phyloP scores from a whole-genome alignment of 306 rosid species.

The Trifolium fragiferum region DNA sequence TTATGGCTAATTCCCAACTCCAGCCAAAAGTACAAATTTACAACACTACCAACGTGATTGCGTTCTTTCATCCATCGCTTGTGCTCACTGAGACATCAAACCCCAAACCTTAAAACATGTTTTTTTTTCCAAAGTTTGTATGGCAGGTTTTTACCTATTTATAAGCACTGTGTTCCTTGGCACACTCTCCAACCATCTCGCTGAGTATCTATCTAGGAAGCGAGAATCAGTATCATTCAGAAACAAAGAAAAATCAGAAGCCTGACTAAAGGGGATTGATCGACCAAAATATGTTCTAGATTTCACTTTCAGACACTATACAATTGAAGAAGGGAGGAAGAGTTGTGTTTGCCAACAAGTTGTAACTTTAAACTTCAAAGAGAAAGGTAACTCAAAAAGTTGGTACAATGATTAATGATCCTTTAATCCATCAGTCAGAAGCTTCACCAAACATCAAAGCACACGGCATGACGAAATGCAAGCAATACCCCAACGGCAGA shows the following conservation, averaged over 20 bases:
- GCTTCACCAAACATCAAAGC: conserved; percentile 22
- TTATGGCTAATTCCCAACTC: conserved; percentile 10
- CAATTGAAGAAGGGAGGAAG: conserved; percentile 19
- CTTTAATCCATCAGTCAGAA: conserved; percentile 17
- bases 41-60: background rate
- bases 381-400: background rate
- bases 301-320: conserved; percentile 29
- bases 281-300: conserved; percentile 15
- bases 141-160: conserved; percentile 31
- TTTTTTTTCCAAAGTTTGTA: conserved; percentile 26
- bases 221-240: conserved; percentile 1
- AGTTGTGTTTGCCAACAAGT: conserved; percentile 25
- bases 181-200: conserved; percentile 18
- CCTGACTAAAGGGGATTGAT: conserved; percentile 5
- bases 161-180: background rate
- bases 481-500: conserved; percentile 11
- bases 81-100: conserved; percentile 19
- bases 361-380: conserved; percentile 5
- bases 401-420: conserved; percentile 15
- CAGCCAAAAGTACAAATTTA: conserved; percentile 11
- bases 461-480: conserved; percentile 17
- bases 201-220: conserved; percentile 34
- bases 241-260: background rate
- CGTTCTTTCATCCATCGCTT: conserved; percentile 19
- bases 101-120: conserved; percentile 24